Base-by-base conservation (phyloP, 805 yeast species). In the Yamadazyma olivae region DNA sequence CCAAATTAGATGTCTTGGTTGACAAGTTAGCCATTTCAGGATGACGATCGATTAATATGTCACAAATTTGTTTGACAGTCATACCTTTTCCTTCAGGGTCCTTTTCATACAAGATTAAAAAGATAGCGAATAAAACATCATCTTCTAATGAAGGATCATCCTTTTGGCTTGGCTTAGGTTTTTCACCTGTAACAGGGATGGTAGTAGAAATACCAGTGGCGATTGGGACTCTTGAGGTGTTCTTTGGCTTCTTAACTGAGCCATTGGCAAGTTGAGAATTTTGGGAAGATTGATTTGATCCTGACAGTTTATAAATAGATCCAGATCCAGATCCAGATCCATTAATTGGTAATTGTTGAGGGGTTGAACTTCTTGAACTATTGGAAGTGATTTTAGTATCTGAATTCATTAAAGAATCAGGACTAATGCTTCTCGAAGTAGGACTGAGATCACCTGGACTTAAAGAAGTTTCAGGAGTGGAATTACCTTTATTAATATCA, bases 11-110 rank as follows among this genome's bases (percentile, higher is more conserved):
- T 12, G 91, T 81, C 51, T 85, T 85, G 14, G 91, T 81, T 3
- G 89, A 81, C 40, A 85, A 59, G 41, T 78, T 83, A 4, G 89
- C 84, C 89, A 84, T 85, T 33, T 83, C 89, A 1, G 95, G 95
- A 55, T 85, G 91, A 48, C 76, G 73, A 38, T 79, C 86, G 33
- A 79, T 65, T 32, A 85, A 65, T 39, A 81, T 74, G 56, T 85
- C 95, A 61, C 95, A 85, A 40, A 85, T 75, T 54, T 85, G 95
- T 53, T 85, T 85, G 21, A 85, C 95, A n/a, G 95, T 85, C 89
- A 85, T 83, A 45, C 95, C 95, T 41, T 72, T 70, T 33, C 84
- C 81, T 35, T 72, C 74, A 1, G 81, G 61, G 53, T 85, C 95
- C 43, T 73, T 67, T 41, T 82, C 90, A 57, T 65, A 82, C 39